Base-by-base conservation (phyloP, 208 protist genomes). In the Trypanosoma cruzi region DNA sequence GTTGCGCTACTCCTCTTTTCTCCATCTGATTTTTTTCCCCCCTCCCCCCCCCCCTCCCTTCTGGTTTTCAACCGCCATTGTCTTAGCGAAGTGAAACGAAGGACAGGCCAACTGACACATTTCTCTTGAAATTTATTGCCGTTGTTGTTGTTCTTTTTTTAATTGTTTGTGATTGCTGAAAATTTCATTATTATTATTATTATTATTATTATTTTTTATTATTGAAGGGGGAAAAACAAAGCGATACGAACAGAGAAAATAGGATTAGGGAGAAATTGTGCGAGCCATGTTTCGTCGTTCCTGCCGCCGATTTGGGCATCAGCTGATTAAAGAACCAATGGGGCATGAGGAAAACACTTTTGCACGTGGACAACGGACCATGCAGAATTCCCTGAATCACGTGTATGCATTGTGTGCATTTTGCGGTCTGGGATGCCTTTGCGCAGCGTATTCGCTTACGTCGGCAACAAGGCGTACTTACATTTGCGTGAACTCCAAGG, bases 241-340 rank as follows among this genome's bases (percentile, higher is more conserved):
- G n/a, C n/a, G n/a, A n/a, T n/a, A n/a, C n/a, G n/a, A 61, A 24
- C n/a, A 44, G 22, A 55, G 46, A 37, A 26, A 20, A 53, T 20
- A 80, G 1, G 13, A 71, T 75, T 55, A 67, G 52, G 64, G 46
- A 1, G n/a, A 57, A 80, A 50, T 70, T 58, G 13, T 52, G 34
- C 20, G 52, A 58, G 49, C 42, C 42, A 94, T 95, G 89, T 73
- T 94, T 50, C 89, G 82, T 65, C 64, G 68, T 37, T 88, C 73
- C 50, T 70, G 55, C 46, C 73, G 74, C 42, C 80, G 85, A 63
- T 66, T 95, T 37, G 87, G 83, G 32, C 85, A 90, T 71, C 91
- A 96, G 77, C 81, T 93, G 64, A 89, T 94, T 59, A 94, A 94
- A 73, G 91, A 96, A 79, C 91, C 91, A 26, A 84, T 96, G 80